Evolutionary conservation across 2,329 filamentous ascomycete species (phyloP).

Genomic region (Aureobasidium sp.): DNA sequence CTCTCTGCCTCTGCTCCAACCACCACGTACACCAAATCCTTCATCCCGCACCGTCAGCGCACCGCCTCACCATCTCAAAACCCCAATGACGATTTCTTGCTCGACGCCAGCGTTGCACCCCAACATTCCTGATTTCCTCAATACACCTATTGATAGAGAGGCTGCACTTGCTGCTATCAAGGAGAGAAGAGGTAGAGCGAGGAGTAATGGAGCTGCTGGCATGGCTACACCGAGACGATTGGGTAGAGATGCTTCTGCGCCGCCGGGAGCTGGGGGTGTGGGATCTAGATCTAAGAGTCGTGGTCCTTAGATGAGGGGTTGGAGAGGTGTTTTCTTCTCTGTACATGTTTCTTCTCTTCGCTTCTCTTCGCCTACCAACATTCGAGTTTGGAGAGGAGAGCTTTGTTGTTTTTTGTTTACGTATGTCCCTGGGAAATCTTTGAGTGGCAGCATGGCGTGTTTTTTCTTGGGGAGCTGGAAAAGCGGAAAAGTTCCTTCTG

Average conservation of each 20-base stretch:
- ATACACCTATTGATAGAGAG: constrained; percentile 47
- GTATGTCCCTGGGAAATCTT: not conserved
- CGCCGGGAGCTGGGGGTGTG: not conserved
- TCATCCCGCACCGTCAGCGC: constrained; percentile 20
- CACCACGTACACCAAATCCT: constrained; percentile 23
- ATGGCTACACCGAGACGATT: not conserved
- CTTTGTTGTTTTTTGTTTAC: not conserved
- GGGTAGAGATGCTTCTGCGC: constrained; percentile 4
- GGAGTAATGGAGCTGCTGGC: constrained; percentile 36
- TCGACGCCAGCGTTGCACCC: constrained; percentile 22
- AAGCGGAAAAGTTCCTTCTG: not conserved
- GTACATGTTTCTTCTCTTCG: not conserved
- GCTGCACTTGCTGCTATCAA: constrained; percentile 68
- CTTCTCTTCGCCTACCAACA: not conserved
- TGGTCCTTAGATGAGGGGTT: not conserved
- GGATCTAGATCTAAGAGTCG: constrained; percentile 4
- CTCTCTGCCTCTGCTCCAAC: constrained; percentile 13
- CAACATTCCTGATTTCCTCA: constrained; percentile 26
- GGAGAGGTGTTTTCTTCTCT: not conserved
- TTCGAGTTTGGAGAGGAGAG: not conserved
- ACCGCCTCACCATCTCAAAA: constrained; percentile 24
- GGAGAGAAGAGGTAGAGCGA: constrained; percentile 61
- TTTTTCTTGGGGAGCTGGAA: not conserved
- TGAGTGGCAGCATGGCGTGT: not conserved
- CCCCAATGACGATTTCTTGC: constrained; percentile 12